phyloP scores from a whole-genome alignment of 2,329 filamentous ascomycete species.

The Talaromyces sp. region DNA sequence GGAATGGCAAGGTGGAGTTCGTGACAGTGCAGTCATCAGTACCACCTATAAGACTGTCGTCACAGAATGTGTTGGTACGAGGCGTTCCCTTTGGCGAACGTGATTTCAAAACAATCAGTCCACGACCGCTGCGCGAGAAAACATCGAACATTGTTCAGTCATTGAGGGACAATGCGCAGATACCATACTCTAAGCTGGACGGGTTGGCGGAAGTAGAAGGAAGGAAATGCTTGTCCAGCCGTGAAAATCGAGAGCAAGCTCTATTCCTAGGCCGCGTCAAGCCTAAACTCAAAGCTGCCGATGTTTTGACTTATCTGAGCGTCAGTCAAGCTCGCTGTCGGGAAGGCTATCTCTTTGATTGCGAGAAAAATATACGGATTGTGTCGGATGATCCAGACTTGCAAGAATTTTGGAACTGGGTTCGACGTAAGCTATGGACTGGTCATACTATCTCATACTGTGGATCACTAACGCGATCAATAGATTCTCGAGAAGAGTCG shows the following conservation, averaged over 20 bases:
- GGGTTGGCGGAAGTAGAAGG: not conserved
- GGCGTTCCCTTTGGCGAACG: constrained; percentile 25
- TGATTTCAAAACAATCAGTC: constrained; percentile 30
- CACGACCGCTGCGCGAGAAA: constrained; percentile 25
- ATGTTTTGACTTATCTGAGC: constrained; percentile 38
- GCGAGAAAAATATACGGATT: constrained; percentile 51
- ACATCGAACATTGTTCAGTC: constrained; percentile 27
- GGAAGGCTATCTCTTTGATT: constrained; percentile 52
- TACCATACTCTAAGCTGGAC: constrained; percentile 8
- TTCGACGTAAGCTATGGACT: constrained; percentile 42
- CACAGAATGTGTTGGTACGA: constrained; percentile 31
- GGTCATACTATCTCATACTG: not conserved
- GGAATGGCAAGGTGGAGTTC: constrained; percentile 48
- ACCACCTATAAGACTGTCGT: constrained; percentile 35
- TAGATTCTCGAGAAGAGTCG: constrained; percentile 37
- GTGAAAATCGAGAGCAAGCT: constrained; percentile 34
- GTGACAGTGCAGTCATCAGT: constrained; percentile 43
- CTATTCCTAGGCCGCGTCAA: constrained; percentile 28
- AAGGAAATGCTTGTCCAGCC: constrained; percentile 31
- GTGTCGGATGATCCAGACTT: constrained; percentile 53
- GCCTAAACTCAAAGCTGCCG: constrained; percentile 29
- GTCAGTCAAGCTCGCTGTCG: constrained; percentile 47
- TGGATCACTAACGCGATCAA: constrained; percentile 13
- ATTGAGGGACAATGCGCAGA: not conserved
- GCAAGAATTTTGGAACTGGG: constrained; percentile 55